A percentile compares a stretch with the other conserved stretches of the same genome.
Evolutionary conservation across 768 basidiomycete species (phyloP).

Genomic region (Lactarius sanguifluus): DNA sequence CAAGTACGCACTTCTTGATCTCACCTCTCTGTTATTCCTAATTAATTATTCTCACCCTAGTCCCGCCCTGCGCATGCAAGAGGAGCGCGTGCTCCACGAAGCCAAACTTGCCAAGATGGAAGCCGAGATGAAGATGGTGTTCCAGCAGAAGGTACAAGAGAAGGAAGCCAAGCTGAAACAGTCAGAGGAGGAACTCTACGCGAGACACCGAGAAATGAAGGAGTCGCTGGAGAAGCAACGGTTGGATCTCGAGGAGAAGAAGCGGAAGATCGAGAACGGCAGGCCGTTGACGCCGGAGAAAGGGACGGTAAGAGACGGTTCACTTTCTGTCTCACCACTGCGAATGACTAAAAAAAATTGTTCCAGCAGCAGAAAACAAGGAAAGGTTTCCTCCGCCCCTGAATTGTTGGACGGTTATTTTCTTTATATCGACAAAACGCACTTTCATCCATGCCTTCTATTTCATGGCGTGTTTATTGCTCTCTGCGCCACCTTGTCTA

Average conservation of each 20-base stretch:
- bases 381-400: constrained; percentile 76
- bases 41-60: constrained; percentile 41
- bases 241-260: constrained; percentile 95
- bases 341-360: neutral
- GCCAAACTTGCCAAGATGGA: constrained; percentile 99
- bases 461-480: constrained; percentile 38
- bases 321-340: constrained; percentile 11
- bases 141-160: constrained; percentile 99
- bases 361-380: constrained; percentile 39
- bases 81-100: constrained; percentile 95
- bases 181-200: constrained; percentile 97
- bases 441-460: constrained; percentile 35
- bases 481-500: constrained; percentile 41
- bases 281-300: constrained; percentile 96
- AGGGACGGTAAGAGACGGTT: constrained; percentile 58
- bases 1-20: constrained; percentile 64
- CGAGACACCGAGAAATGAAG: constrained; percentile 99
- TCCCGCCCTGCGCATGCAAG: constrained; percentile 93
- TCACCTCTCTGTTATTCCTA: neutral
- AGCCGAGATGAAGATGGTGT: constrained; percentile 99
- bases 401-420: constrained; percentile 34
- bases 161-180: constrained; percentile 99
- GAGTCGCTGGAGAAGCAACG: constrained; percentile 98
- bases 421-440: constrained; percentile 34
- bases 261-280: constrained; percentile 91